Base-by-base conservation (phyloP, 805 yeast species). In the Metschnikowia similis region DNA sequence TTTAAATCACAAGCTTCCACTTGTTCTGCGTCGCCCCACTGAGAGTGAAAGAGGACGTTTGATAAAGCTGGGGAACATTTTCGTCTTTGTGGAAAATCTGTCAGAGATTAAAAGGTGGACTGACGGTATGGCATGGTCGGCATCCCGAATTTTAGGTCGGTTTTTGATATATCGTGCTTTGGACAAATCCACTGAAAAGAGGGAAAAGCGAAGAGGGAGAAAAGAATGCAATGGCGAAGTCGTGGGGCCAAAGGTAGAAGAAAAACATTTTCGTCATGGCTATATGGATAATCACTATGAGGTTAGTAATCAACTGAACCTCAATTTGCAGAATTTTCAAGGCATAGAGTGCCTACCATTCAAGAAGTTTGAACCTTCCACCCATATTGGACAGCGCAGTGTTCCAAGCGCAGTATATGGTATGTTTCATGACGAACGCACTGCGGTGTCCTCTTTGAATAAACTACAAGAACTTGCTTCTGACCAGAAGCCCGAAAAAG, bases 21-120 rank as follows among this genome's bases (percentile, higher is more conserved):
- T 83, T 10, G 87, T 89, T 1, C 79, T 84, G 13, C 78, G 96
- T 48, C 75, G 98, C 47, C 96, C 96, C 0, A 87, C 82, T 52
- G 96, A 89, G 60, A 72, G 81, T 21, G 97, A 90, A 66, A 74
- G 96, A 14, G 60, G 76, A 0, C 66, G 69, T 3, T 71, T 89
- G 45, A 89, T 91, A 32, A 70, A 75, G 48, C 83, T 89, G 8
- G 97, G 97, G 0, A 82, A 83, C 56, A 83, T 89, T 1, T 90
- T 91, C 66, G 89, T 92, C 1, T 90, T 91, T 61, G 80, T 85
- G 43, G 96, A 91, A 66, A 89, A 86, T 56, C 72, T 79, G 10
- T 83, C 91, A 0, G 90, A 92, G 2, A 90, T 91, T 52, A 87
- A 87, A 63, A 75, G 98, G 51, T 91, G 98, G 98, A 91, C 98